phyloP scores from a whole-genome alignment of 1,139 yeast species.

The Candida frijolesensis region DNA sequence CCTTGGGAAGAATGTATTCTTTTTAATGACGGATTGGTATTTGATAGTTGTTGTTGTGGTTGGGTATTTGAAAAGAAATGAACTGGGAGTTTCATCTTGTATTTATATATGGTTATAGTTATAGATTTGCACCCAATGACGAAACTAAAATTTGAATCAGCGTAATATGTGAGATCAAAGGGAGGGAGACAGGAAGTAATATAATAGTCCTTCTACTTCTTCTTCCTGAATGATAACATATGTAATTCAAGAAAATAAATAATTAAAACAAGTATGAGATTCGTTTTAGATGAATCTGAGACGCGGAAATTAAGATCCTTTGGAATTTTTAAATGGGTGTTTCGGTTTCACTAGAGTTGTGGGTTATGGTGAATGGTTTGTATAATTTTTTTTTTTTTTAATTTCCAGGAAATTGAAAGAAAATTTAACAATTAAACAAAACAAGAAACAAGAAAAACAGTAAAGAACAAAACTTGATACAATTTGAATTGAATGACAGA shows the following conservation, averaged over 20 bases:
- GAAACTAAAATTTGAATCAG: too few species aligned
- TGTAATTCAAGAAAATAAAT: background rate
- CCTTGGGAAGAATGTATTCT: background rate
- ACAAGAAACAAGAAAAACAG: background rate
- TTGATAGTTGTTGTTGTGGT: background rate
- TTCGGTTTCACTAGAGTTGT: too few species aligned
- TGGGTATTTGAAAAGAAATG: background rate
- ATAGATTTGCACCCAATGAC: too few species aligned
- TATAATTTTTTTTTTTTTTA: background rate
- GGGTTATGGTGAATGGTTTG: too few species aligned
- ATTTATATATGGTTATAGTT: background rate
- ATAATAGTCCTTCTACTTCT: too few species aligned
- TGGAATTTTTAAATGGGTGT: too few species aligned
- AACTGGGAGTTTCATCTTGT: slow-evolving; percentile 2
- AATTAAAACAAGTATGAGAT: background rate
- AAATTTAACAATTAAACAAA: background rate
- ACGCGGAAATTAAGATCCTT: background rate
- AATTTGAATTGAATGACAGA: background rate
- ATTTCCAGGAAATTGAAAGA: slow-evolving; percentile 1
- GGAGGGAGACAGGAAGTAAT: too few species aligned
- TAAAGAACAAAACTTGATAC: background rate
- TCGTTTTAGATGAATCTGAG: background rate
- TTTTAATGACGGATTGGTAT: too few species aligned
- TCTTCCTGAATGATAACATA: too few species aligned
- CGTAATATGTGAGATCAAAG: too few species aligned